Base-by-base conservation (phyloP, 1,139 yeast genomes). In the Hyphopichia wangnamkhiaoensis region DNA sequence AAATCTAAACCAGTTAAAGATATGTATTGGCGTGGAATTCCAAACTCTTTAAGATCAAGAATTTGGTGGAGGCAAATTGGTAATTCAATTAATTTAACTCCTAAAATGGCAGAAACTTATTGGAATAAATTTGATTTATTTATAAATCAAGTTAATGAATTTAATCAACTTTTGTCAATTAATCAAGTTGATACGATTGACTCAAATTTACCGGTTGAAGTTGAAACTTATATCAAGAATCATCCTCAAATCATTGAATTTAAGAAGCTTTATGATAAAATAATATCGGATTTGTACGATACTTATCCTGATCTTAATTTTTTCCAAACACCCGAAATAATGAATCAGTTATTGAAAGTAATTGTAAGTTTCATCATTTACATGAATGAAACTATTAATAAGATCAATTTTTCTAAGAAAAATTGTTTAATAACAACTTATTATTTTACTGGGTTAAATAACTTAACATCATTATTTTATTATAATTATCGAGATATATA, bases 1-100 rank as follows among this genome's bases (percentile, higher is more conserved):
- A 57, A 60, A 37, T 51, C 63, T 10, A 63, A 31, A 4, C 28
- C 31, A 10, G 41, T 52, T 15, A 65, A 82, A 38, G 82, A 79
- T 40, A 61, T 81, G 41, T 80, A 84, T 76, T 83, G 89, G 88
- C 62, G 86, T 38, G 88, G 88, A 2, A 59, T 84, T 1, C 84
- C 88, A 3, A 41, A 61, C n/a, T 47, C 47, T 1, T 54, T 71
- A 15, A 62, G 91, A 33, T 58, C 67, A 6, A 57, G 57, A 12
- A 64, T 82, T 4, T 84, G 91, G 91, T 58, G 62, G 45, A 58
- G 58, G 34, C 69, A 68, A 38, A 61, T 75, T 25, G 77, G 78
- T 10, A 68, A 66, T 41, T 48, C 54, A n/a, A 37, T 40, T 15
- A 46, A 49, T 16, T 44, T 56, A 18, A 46, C 45, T 42, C 54